Evolutionary conservation across 2,329 filamentous ascomycete genomes (phyloP).

Genomic region (Nothophaeocryptopus gaeumannii): DNA sequence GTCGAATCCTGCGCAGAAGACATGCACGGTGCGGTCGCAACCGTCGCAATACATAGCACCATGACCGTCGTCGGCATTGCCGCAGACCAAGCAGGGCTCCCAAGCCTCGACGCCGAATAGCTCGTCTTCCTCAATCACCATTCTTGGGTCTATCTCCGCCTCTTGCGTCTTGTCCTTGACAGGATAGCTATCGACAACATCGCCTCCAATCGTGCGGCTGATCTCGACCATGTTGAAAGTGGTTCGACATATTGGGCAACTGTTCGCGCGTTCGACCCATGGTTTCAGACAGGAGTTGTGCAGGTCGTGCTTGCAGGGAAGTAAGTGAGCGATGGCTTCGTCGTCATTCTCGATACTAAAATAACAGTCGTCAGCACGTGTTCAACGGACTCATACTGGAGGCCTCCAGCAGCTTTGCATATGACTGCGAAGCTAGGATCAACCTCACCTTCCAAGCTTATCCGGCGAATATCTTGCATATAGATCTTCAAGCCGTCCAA

Average conservation of each 20-base stretch:
- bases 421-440: conserved; percentile 27
- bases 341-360: conserved; percentile 41
- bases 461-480: conserved; percentile 35
- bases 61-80: conserved; percentile 75
- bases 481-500: conserved; percentile 40
- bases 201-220: conserved; percentile 68
- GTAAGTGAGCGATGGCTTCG: conserved; percentile 58
- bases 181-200: conserved; percentile 57
- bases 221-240: conserved; percentile 88
- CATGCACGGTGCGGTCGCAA: conserved; percentile 87
- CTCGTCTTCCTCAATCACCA: conserved; percentile 63
- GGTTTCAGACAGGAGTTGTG: conserved; percentile 90
- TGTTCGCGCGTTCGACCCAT: conserved; percentile 96
- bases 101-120: conserved; percentile 57
- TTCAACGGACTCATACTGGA: conserved; percentile 26
- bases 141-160: conserved; percentile 79
- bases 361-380: conserved; percentile 26
- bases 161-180: conserved; percentile 86
- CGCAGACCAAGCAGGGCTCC: conserved; percentile 81
- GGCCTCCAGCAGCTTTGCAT: conserved; percentile 31
- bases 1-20: conserved; percentile 83
- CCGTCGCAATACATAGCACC: conserved; percentile 85
- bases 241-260: conserved; percentile 93
- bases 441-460: conserved; percentile 41
- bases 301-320: conserved; percentile 84